A percentile compares a stretch with the other conserved stretches of the same genome.
phyloP scores from a whole-genome alignment of 331 rosid species.

The Stylosanthes scabra region DNA sequence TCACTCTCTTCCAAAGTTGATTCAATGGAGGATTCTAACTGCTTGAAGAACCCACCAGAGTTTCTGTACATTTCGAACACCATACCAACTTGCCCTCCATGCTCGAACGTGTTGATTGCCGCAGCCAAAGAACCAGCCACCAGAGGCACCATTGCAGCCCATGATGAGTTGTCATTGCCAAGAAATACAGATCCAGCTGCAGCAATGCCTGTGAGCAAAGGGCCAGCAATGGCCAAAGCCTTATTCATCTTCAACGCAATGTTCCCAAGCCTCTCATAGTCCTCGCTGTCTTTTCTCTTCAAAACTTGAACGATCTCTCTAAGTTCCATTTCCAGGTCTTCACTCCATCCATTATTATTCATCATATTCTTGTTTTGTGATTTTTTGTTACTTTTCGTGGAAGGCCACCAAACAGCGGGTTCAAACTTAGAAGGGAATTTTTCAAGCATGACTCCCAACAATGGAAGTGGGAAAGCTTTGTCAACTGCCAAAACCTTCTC shows the following conservation, averaged over 20 bases:
- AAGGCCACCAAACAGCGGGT: slow-evolving; percentile 90
- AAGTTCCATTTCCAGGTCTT: slow-evolving; percentile 63
- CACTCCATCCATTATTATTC: slow-evolving; percentile 72
- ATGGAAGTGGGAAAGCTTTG: slow-evolving; percentile 80
- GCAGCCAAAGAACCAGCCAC: slow-evolving; percentile 69
- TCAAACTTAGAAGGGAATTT: slow-evolving; percentile 63
- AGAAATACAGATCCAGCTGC: slow-evolving; percentile 58
- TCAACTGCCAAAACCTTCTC: slow-evolving; percentile 70
- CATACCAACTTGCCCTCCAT: slow-evolving; percentile 86
- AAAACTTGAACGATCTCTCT: slow-evolving; percentile 58
- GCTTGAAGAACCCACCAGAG: slow-evolving; percentile 63
- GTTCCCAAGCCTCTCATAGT: slow-evolving; percentile 73
- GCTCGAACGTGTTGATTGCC: slow-evolving; percentile 62
- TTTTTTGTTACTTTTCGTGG: background rate
- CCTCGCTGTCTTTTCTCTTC: slow-evolving; percentile 63
- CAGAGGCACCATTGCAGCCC: slow-evolving; percentile 48
- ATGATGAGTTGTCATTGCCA: slow-evolving; percentile 44
- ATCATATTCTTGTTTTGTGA: background rate
- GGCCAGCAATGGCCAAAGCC: slow-evolving; percentile 65
- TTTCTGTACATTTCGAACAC: slow-evolving; percentile 77
- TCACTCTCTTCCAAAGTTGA: slow-evolving; percentile 52
- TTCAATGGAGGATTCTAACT: slow-evolving; percentile 52
- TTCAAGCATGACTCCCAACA: slow-evolving; percentile 81
- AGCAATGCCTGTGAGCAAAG: slow-evolving; percentile 75
- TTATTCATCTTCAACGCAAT: slow-evolving; percentile 64